Evolutionary conservation across 2,329 filamentous ascomycete genomes (phyloP), one percentile per base, ranked within the genome.

Genomic region (Ceratocystis diversiconidia): DNA sequence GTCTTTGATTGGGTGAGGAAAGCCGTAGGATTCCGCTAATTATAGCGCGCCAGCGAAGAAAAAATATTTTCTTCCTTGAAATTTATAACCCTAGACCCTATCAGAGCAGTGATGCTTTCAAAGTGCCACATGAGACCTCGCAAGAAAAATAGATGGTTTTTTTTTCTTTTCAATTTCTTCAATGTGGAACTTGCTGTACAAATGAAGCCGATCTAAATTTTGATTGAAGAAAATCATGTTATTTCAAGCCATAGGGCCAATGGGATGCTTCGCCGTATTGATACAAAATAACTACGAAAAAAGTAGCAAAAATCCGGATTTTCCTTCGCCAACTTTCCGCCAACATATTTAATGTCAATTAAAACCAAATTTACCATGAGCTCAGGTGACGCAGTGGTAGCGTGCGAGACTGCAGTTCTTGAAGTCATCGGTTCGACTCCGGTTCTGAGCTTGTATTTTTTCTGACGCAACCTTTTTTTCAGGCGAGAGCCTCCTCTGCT

Each of bases 381-480:
- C 62, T 65, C 65, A 67, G 65, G 43, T 62, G 60, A 62, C 60
- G 60, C 60, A 62, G 60, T 62, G 60, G 60, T 62, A 62, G 60
- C 60, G 60, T 62, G 60, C 43, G 60, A 62, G 60, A 62, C 60
- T 62, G 60, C 60, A 62, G 60, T 62, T 62, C 60, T 62, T 62
- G 43, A 62, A 62, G 60, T 62, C 60, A 62, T 62, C 60, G 60
- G 60, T 62, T 62, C 60, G 60, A 62, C 60, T 62, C 60, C 60
- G 60, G 60, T 62, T 62, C 60, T 62, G 60, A 62, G 60, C 65
- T 67, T 57, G 57, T 59, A 41, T 65, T 67, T 67, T 67, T 67
- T 67, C 62, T 61, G 25, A 57, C 48, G 30, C 28, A 36, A 59
- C 48, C 59, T 65, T 67, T 67, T 64, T 67, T 64, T 48, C 32